Percentiles rank a stretch among this genome's conserved stretches.
Evolutionary conservation across 192 early-diverging fungal species (phyloP).

Genomic region (Coemansia erecta): DNA sequence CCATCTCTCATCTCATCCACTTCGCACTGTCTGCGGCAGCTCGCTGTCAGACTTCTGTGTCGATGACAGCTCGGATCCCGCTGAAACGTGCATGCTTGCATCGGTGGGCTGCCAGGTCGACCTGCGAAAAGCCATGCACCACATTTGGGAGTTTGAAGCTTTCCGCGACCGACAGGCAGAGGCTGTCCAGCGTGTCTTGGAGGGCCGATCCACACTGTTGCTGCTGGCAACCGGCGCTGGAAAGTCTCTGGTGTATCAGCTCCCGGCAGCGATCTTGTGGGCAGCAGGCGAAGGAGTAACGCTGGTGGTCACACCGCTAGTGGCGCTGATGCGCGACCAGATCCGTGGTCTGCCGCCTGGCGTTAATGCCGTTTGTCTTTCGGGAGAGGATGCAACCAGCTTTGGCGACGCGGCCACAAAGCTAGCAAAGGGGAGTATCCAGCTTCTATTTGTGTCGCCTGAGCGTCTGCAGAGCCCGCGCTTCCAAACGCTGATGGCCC

Average conservation of each 20-base stretch:
- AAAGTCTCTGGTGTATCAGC: constrained; percentile 79
- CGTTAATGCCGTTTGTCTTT: constrained; percentile 63
- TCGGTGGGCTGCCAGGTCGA: constrained; percentile 22
- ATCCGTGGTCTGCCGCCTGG: constrained; percentile 61
- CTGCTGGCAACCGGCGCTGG: constrained; percentile 63
- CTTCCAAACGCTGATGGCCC: constrained; percentile 57
- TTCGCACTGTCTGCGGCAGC: neutral
- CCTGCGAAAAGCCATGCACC: constrained; percentile 42
- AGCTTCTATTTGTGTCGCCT: constrained; percentile 74
- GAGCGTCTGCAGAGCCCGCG: constrained; percentile 65
- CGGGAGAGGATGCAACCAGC: constrained; percentile 14
- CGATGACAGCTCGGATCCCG: constrained; percentile 4
- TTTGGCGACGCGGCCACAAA: constrained; percentile 22
- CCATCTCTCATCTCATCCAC: neutral
- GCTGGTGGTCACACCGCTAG: constrained; percentile 75
- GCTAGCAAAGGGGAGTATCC: constrained; percentile 51
- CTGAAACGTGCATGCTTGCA: neutral
- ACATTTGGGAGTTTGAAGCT: constrained; percentile 47
- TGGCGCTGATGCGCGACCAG: constrained; percentile 87
- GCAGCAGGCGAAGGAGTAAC: constrained; percentile 45
- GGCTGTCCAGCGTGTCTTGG: constrained; percentile 51
- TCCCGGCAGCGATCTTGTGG: constrained; percentile 65
- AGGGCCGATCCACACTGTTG: constrained; percentile 50
- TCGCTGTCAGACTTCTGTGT: constrained; percentile 2
- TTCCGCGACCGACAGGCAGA: constrained; percentile 52